Conservation (phyloP, 441 rosid genomes). For the Aquilaria agallochum region DNA sequence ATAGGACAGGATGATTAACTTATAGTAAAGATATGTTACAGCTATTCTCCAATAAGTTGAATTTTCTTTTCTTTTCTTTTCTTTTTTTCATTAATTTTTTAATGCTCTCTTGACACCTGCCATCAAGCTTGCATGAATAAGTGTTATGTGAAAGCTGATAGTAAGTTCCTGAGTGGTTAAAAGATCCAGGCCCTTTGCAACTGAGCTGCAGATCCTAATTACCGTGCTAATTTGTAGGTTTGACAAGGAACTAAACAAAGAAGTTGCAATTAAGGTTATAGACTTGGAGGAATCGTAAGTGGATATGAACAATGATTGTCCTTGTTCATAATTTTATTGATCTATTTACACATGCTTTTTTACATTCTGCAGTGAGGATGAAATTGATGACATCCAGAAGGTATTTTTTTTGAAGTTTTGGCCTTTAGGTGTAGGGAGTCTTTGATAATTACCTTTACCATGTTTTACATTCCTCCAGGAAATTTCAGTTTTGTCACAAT, state of each 20-base stretch:
- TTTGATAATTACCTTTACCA: constrained; percentile 27
- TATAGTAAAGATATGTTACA: no score
- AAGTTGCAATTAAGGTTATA: constrained; percentile 98
- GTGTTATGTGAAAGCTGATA: no score
- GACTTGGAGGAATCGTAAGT: constrained; percentile 99
- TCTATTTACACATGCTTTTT: background rate
- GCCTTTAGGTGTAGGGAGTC: constrained; percentile 11
- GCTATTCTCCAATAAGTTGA: no score
- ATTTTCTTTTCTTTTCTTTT: background rate
- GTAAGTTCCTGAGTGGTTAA: no score
- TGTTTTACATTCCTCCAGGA: constrained; percentile 54
- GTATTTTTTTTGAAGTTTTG: constrained; percentile 32
- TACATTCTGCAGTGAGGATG: constrained; percentile 75
- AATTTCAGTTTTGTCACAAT: constrained; percentile 96
- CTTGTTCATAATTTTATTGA: constrained; percentile 8
- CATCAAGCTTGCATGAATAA: no score
- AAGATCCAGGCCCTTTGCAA: constrained; percentile 4
- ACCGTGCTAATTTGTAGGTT: constrained; percentile 55
- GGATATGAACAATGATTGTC: constrained; percentile 8
- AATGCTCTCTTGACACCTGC: background rate
- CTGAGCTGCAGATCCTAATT: constrained; percentile 18
- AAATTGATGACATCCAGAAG: constrained; percentile 99
- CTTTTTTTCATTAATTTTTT: background rate
- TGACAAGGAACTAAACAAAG: constrained; percentile 92
- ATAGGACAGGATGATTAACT: no score